These are phyloP conservation scores for Massospora cicadina DNA, from an alignment of 371 early-diverging fungal genomes.

Conservation along the genomic window DNA sequence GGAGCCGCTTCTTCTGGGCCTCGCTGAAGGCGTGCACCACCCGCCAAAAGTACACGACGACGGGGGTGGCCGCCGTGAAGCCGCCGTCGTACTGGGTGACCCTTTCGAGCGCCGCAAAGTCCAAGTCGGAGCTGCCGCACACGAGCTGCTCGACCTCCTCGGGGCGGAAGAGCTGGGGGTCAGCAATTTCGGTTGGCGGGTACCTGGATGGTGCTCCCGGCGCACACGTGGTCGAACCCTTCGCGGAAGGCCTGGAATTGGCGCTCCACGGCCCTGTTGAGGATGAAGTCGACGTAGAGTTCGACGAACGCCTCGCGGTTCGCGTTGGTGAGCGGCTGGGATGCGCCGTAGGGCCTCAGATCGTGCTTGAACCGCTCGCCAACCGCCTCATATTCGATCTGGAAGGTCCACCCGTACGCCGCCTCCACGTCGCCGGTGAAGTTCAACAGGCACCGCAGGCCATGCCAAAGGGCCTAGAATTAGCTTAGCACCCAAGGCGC, in stretches of 20 bases:
- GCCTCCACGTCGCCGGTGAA: constrained; percentile 63
- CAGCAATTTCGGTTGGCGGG: neutral
- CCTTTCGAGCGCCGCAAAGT: constrained; percentile 64
- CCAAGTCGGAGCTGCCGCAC: constrained; percentile 75
- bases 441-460: constrained; percentile 46
- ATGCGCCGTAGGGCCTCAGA: constrained; percentile 46
- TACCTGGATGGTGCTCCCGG: constrained; percentile 60
- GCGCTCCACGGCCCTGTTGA: constrained; percentile 49
- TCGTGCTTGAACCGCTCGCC: constrained; percentile 48
- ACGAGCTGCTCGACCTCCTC: constrained; percentile 91
- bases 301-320: constrained; percentile 54
- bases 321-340: constrained; percentile 46
- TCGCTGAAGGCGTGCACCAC: constrained; percentile 65
- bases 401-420: constrained; percentile 65
- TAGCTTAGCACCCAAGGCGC: neutral
- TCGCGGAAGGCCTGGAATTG: constrained; percentile 75
- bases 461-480: constrained; percentile 50
- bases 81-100: constrained; percentile 83
- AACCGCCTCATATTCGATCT: constrained; percentile 50
- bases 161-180: constrained; percentile 56
- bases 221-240: constrained; percentile 76
- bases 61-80: constrained; percentile 37
- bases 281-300: constrained; percentile 29
- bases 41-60: constrained; percentile 79
- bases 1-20: constrained; percentile 73